Percentiles rank a stretch among this genome's conserved stretches.
phyloP scores from a whole-genome alignment of 805 yeast species.

The Wickerhamomyces subpelliculosus region DNA sequence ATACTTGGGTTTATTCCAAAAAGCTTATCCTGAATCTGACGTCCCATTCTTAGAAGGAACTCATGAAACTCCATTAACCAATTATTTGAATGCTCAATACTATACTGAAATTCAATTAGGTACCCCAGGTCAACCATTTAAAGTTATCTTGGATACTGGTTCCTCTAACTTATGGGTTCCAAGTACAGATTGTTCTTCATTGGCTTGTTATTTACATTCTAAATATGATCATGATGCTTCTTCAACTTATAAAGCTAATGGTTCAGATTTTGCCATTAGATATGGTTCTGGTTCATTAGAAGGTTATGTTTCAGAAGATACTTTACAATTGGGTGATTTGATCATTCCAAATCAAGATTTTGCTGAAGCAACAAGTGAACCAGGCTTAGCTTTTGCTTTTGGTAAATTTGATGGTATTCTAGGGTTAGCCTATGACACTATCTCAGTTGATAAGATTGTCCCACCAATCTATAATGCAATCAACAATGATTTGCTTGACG shows the following conservation, averaged over 20 bases:
- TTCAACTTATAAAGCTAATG: conserved; percentile 81
- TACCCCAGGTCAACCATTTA: conserved; percentile 88
- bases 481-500: conserved; percentile 71
- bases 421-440: conserved; percentile 90
- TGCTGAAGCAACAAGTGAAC: conserved; percentile 96
- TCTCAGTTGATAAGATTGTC: conserved; percentile 80
- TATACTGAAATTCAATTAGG: conserved; percentile 88
- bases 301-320: conserved; percentile 88
- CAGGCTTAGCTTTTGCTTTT: conserved; percentile 96
- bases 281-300: conserved; percentile 93
- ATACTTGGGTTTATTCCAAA: conserved; percentile 45
- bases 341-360: conserved; percentile 83
- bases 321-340: conserved; percentile 75
- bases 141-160: conserved; percentile 94
- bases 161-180: conserved; percentile 98
- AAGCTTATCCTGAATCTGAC: conserved; percentile 34
- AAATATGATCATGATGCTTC: conserved; percentile 84
- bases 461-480: conserved; percentile 95
- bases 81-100: conserved; percentile 94
- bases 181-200: conserved; percentile 76
- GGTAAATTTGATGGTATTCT: conserved; percentile 98
- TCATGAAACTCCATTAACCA: conserved; percentile 80
- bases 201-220: conserved; percentile 91
- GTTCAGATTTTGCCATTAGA: conserved; percentile 75
- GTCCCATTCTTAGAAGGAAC: conserved; percentile 29